phyloP scores from a whole-genome alignment of 163 green algal species.

The Scenedesmus sp. region DNA sequence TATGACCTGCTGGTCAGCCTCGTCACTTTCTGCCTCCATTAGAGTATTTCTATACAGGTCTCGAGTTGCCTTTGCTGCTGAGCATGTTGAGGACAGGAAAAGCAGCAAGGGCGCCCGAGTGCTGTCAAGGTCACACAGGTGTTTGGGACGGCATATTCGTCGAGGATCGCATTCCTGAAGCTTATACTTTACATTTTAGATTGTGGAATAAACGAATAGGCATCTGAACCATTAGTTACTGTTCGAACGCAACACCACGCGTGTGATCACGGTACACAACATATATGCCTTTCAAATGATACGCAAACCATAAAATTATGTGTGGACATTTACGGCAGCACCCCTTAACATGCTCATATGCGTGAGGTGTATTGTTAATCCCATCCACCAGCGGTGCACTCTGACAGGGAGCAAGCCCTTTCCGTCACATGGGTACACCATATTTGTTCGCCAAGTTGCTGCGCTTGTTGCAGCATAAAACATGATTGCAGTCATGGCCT shows the following conservation, averaged over 20 bases:
- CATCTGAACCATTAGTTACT: neutral
- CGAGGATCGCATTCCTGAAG: neutral
- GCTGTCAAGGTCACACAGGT: neutral
- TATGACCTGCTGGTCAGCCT: constrained; percentile 57
- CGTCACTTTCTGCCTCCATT: neutral
- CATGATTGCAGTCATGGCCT: neutral
- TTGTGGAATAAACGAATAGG: neutral
- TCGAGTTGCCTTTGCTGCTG: neutral
- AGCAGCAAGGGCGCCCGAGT: neutral
- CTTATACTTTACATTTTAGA: neutral
- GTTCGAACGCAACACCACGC: neutral
- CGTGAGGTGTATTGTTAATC: too few species aligned
- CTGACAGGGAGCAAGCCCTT: too few species aligned
- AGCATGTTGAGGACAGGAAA: neutral
- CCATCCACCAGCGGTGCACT: too few species aligned
- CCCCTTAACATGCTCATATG: too few species aligned
- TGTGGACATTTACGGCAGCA: too few species aligned
- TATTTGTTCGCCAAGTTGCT: too few species aligned
- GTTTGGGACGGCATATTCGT: neutral
- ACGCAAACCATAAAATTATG: too few species aligned
- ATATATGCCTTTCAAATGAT: too few species aligned
- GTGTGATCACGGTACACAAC: neutral
- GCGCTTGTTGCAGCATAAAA: too few species aligned
- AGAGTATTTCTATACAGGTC: neutral
- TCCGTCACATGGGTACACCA: too few species aligned